Evolutionary conservation across 805 yeast genomes (phyloP).

Genomic region (Naumovozyma baii): DNA sequence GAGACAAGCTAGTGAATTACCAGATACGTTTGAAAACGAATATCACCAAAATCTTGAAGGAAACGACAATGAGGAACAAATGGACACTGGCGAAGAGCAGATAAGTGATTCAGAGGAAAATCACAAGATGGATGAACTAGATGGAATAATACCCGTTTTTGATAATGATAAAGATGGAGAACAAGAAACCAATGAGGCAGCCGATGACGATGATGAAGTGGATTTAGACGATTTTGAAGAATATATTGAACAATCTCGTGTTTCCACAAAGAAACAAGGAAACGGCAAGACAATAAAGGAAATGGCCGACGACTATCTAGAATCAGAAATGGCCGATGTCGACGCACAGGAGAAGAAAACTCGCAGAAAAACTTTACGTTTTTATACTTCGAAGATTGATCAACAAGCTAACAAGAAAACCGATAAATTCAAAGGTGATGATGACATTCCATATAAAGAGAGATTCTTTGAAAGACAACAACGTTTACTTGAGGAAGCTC

Average conservation of each 20-base stretch:
- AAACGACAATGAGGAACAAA: conserved; percentile 8
- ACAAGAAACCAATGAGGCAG: conserved; percentile 16
- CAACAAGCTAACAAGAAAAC: conserved; percentile 59
- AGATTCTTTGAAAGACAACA: conserved; percentile 85
- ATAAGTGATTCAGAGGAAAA: conserved; percentile 7
- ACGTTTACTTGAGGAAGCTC: conserved; percentile 77
- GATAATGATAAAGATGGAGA: conserved; percentile 18
- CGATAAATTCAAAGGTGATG: conserved; percentile 66
- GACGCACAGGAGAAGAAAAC: conserved; percentile 80
- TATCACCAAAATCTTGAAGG: conserved; percentile 19
- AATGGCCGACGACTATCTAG: conserved; percentile 49
- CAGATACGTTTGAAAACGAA: conserved; percentile 22
- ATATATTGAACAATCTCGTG: conserved; percentile 45
- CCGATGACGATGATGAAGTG: conserved; percentile 17
- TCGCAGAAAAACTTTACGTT: conserved; percentile 74
- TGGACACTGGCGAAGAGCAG: conserved; percentile 13
- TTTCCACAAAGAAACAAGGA: conserved; percentile 33
- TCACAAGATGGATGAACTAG: conserved; percentile 11
- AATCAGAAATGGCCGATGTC: conserved; percentile 63
- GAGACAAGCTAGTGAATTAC: conserved; percentile 66
- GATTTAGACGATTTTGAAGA: conserved; percentile 37
- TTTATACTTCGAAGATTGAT: conserved; percentile 94
- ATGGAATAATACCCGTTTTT: conserved; percentile 14
- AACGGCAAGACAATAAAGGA: conserved; percentile 14
- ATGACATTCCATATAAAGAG: conserved; percentile 85